These are phyloP conservation scores for Podosphaera fusca DNA, from an alignment of 2,329 filamentous ascomycete species.

Conservation along the genomic window DNA sequence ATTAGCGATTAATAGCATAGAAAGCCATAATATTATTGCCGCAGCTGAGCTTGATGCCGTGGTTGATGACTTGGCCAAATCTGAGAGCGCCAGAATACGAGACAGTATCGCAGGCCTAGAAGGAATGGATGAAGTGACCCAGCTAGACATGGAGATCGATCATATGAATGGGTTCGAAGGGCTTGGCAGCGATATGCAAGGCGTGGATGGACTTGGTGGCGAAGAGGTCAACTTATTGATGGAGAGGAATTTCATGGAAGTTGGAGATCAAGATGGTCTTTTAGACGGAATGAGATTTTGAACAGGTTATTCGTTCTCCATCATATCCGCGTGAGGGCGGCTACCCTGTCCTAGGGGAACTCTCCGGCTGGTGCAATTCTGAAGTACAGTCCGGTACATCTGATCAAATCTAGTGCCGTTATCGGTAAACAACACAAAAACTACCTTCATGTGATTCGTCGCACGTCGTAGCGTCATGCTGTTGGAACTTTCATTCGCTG, in stretches of 20 bases:
- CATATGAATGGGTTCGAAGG: neutral
- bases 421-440: too few species aligned
- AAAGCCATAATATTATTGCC: neutral
- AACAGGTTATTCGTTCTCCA: neutral
- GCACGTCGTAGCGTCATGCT: too few species aligned
- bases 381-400: too few species aligned
- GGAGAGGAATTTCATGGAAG: neutral
- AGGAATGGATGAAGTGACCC: neutral
- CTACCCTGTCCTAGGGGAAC: too few species aligned
- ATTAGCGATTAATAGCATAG: constrained; percentile 1
- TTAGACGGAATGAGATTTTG: neutral
- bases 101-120: neutral
- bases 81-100: neutral
- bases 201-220: neutral
- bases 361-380: too few species aligned
- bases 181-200: neutral
- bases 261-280: neutral
- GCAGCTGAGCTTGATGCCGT: neutral
- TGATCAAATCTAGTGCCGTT: too few species aligned
- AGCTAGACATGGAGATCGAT: neutral
- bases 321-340: too few species aligned
- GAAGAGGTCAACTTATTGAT: neutral
- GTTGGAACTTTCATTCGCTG: too few species aligned
- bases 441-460: too few species aligned
- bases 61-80: neutral